Evolutionary conservation across 306 rosid genomes (phyloP).

Genomic region (Cicer arietinum): DNA sequence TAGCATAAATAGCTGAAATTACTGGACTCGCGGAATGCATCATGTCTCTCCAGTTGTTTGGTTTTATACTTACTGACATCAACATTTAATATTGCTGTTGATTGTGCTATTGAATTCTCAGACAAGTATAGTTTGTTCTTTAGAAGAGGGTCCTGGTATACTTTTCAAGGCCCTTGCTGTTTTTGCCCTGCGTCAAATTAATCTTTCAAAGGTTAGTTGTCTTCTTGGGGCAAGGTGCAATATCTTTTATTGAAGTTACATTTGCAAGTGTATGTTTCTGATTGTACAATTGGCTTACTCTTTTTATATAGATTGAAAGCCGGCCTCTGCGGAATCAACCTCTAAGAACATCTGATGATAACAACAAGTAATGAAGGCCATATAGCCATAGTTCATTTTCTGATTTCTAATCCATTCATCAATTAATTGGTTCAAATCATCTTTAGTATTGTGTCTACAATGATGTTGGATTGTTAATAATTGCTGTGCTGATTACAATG

Average conservation of each 20-base stretch:
- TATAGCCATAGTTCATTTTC: conserved; percentile 20
- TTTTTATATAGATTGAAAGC: conserved; percentile 80
- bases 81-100: conserved; percentile 28
- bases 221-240: conserved; percentile 18
- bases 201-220: conserved; percentile 75
- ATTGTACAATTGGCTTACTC: conserved; percentile 44
- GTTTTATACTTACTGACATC: conserved; percentile 28
- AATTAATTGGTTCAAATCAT: conserved; percentile 29
- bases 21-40: conserved; percentile 5
- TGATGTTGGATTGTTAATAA: conserved; percentile 28
- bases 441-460: conserved; percentile 7
- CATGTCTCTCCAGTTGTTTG: conserved; percentile 20
- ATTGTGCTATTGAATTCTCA: conserved; percentile 48
- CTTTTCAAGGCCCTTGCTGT: conserved; percentile 99
- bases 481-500: conserved; percentile 42
- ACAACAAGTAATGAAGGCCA: conserved; percentile 48
- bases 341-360: conserved; percentile 69
- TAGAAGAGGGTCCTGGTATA: conserved; percentile 96
- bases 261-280: conserved; percentile 34
- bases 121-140: conserved; percentile 96
- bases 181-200: conserved; percentile 90
- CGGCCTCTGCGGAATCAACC: conserved; percentile 91
- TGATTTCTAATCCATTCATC: conserved; percentile 11
- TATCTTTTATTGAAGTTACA: conserved; percentile 15
- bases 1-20: conserved; percentile 35